Conservation (phyloP, 768 basidiomycete genomes). For the Clitopilus hobsonii region DNA sequence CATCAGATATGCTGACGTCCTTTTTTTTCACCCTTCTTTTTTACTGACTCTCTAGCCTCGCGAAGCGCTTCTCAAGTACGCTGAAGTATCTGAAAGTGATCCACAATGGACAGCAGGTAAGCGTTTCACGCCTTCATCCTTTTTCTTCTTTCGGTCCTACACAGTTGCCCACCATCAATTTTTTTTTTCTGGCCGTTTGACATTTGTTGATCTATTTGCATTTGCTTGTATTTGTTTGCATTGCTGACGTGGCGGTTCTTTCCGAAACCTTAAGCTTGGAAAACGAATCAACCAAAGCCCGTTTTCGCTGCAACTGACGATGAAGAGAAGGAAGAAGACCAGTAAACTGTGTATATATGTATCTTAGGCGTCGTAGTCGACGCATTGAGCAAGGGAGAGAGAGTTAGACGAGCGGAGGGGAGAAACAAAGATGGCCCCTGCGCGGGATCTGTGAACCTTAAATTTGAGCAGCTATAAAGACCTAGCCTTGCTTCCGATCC, state of each 20-base stretch:
- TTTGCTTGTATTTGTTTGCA: slow-evolving; percentile 43
- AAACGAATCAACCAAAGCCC: slow-evolving; percentile 77
- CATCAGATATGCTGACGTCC: slow-evolving; percentile 22
- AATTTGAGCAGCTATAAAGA: slow-evolving; percentile 78
- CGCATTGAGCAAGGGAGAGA: slow-evolving; percentile 9
- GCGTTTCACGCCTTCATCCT: slow-evolving; percentile 31
- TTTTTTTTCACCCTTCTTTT: slow-evolving; percentile 15
- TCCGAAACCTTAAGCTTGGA: slow-evolving; percentile 74
- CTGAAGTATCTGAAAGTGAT: slow-evolving; percentile 68
- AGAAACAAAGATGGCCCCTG: slow-evolving; percentile 57
- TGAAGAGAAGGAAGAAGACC: slow-evolving; percentile 51
- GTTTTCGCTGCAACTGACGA: slow-evolving; percentile 70
- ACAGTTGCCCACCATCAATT: slow-evolving; percentile 9
- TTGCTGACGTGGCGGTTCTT: slow-evolving; percentile 64
- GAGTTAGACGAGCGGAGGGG: slow-evolving; percentile 17
- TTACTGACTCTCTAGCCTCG: slow-evolving; percentile 89
- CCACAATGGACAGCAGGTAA: slow-evolving; percentile 83
- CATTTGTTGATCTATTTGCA: slow-evolving; percentile 19
- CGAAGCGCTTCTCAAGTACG: slow-evolving; percentile 94
- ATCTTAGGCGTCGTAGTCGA: slow-evolving; percentile 7
- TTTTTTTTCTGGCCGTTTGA: slow-evolving; percentile 19
- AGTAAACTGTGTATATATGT: slow-evolving; percentile 19
- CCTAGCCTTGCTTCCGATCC: slow-evolving; percentile 60
- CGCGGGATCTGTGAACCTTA: slow-evolving; percentile 84
- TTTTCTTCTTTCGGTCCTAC: neutral